A percentile compares a stretch with the other conserved stretches of the same genome.
These are phyloP conservation scores for Pelargonium australe DNA, from an alignment of 441 rosid species.

Conservation along the genomic window DNA sequence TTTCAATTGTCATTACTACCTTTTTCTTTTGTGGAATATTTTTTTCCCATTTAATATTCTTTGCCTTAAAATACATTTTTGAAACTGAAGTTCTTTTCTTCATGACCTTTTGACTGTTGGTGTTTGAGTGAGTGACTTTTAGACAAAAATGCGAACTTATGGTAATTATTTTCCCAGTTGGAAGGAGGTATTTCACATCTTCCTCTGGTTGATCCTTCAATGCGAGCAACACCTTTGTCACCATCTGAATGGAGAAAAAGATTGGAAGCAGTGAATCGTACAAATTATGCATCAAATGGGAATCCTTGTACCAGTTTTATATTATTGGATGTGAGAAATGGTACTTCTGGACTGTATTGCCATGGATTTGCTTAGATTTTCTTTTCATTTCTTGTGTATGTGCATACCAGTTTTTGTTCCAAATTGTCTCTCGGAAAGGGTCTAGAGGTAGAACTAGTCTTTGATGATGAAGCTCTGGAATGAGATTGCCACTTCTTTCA, in stretches of 20 bases:
- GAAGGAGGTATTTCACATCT: slow-evolving; percentile 79
- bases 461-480: no score
- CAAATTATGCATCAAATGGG: slow-evolving; percentile 29
- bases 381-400: not conserved
- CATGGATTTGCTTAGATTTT: slow-evolving; percentile 9
- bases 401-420: not conserved
- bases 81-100: not conserved
- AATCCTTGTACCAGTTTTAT: slow-evolving; percentile 33
- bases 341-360: slow-evolving; percentile 29
- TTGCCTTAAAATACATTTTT: not conserved
- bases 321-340: slow-evolving; percentile 78
- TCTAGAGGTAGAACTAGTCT: no score
- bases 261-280: slow-evolving; percentile 37
- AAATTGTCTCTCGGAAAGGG: no score
- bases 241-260: slow-evolving; percentile 80
- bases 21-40: not conserved
- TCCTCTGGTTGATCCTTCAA: slow-evolving; percentile 63
- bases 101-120: not conserved
- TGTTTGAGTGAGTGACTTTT: not conserved
- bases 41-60: not conserved
- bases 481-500: no score
- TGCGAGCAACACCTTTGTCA: slow-evolving; percentile 63
- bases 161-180: slow-evolving; percentile 35
- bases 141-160: not conserved
- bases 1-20: not conserved